phyloP scores from a whole-genome alignment of 1,139 yeast species.

The Kazachstania sp. region DNA sequence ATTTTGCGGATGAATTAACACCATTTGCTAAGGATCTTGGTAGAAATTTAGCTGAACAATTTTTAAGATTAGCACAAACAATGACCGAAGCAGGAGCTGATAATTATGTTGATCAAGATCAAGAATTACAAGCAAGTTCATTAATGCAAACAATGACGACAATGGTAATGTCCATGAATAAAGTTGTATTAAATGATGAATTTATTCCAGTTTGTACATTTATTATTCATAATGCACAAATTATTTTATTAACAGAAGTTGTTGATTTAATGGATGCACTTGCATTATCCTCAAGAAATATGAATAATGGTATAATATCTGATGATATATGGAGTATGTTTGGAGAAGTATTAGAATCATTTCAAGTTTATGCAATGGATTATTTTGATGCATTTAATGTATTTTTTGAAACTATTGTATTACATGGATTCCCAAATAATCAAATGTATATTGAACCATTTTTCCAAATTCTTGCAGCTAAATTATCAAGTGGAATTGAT shows the following conservation, averaged over 20 bases:
- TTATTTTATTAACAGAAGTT: slow-evolving; percentile 70
- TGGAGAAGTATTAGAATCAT: slow-evolving; percentile 36
- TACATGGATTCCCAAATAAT: slow-evolving; percentile 50
- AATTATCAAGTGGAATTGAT: slow-evolving; percentile 33
- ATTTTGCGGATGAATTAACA: slow-evolving; percentile 75
- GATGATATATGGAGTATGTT: slow-evolving; percentile 32
- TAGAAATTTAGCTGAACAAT: slow-evolving; percentile 67
- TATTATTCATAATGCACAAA: slow-evolving; percentile 57
- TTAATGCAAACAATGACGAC: slow-evolving; percentile 82
- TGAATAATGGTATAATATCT: slow-evolving; percentile 29
- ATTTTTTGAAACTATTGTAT: slow-evolving; percentile 65
- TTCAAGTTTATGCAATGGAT: slow-evolving; percentile 49
- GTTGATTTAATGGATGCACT: slow-evolving; percentile 56
- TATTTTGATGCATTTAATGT: slow-evolving; percentile 72
- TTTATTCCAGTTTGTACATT: slow-evolving; percentile 65
- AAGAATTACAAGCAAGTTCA: slow-evolving; percentile 84
- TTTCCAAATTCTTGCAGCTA: slow-evolving; percentile 27
- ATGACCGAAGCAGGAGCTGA: slow-evolving; percentile 44
- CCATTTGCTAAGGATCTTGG: slow-evolving; percentile 90
- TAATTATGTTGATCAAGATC: slow-evolving; percentile 50
- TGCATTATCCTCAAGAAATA: slow-evolving; percentile 27
- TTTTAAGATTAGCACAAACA: slow-evolving; percentile 62
- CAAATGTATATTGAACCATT: slow-evolving; percentile 34
- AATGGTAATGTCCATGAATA: slow-evolving; percentile 73
- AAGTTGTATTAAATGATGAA: slow-evolving; percentile 62